Percentiles rank a stretch among this genome's conserved stretches.
Conservation (phyloP, 2,329 filamentous ascomycete species). For the Huntiella bhutanensis region DNA sequence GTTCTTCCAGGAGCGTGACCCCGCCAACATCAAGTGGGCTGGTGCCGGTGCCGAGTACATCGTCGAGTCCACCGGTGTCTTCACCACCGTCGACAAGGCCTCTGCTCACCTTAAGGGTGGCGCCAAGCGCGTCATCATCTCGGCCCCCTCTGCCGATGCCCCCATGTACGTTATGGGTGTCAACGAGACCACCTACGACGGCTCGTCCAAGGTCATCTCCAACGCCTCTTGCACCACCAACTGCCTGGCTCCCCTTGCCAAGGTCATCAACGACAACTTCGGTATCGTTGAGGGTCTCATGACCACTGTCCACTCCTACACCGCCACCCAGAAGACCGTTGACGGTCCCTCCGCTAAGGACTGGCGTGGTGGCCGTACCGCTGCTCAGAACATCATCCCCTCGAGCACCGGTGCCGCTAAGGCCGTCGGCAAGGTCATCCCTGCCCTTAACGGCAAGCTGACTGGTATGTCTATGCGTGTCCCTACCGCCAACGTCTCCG, state of each 20-base stretch:
- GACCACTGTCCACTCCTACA: constrained; percentile 99
- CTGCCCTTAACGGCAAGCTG: constrained; percentile 94
- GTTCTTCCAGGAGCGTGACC: constrained; percentile 21
- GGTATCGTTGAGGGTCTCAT: constrained; percentile 96
- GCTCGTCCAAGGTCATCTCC: constrained; percentile 82
- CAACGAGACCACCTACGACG: constrained; percentile 87
- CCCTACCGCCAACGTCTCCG: constrained; percentile 94
- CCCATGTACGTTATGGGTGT: constrained; percentile 99
- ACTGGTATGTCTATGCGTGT: constrained; percentile 99
- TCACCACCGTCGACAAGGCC: constrained; percentile 97
- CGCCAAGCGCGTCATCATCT: constrained; percentile 96
- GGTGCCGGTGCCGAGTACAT: constrained; percentile 63
- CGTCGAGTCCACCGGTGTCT: constrained; percentile 49
- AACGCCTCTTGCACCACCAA: constrained; percentile 99
- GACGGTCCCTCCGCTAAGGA: constrained; percentile 96
- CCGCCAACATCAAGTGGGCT: constrained; percentile 73
- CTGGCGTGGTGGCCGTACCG: constrained; percentile 97
- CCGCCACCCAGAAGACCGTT: constrained; percentile 98
- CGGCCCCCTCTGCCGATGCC: constrained; percentile 80
- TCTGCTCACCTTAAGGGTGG: constrained; percentile 84
- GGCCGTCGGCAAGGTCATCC: constrained; percentile 99
- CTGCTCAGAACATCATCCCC: constrained; percentile 99
- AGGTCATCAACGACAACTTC: constrained; percentile 98
- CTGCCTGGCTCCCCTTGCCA: constrained; percentile 97
- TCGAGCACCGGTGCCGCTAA: constrained; percentile 98